Evolutionary conservation across 2,329 filamentous ascomycete species (phyloP).

Genomic region (Penicillium sp.): DNA sequence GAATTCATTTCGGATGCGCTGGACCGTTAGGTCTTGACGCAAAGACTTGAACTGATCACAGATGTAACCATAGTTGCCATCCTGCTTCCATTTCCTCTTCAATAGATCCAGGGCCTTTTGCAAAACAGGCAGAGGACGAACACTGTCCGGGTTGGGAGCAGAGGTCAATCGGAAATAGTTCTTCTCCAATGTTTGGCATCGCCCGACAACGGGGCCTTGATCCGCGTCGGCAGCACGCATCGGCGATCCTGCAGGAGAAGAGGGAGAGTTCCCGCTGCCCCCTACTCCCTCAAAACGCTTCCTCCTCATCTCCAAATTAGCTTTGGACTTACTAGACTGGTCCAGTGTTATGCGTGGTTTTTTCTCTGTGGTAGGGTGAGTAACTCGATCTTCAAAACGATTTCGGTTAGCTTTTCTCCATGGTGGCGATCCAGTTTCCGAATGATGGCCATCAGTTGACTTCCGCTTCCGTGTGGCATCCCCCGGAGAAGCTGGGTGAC

Average conservation of each 20-base stretch:
- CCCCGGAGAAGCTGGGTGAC: conserved; percentile 20
- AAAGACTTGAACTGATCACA: conserved; percentile 99
- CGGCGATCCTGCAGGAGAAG: conserved; percentile 42
- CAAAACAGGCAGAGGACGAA: conserved; percentile 72
- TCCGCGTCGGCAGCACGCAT: conserved; percentile 36
- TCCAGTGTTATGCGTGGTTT: conserved; percentile 44
- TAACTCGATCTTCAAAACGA: conserved; percentile 66
- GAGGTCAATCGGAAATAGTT: conserved; percentile 87
- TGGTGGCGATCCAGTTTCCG: conserved; percentile 52
- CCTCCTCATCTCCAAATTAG: conserved; percentile 76
- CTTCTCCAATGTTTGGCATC: conserved; percentile 78
- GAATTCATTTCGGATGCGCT: conserved; percentile 93
- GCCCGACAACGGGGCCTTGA: conserved; percentile 69
- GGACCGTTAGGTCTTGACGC: conserved; percentile 93
- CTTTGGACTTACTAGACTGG: conserved; percentile 77
- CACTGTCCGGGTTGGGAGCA: conserved; percentile 75
- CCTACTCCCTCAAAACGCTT: conserved; percentile 65
- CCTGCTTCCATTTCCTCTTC: conserved; percentile 87
- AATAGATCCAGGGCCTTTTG: conserved; percentile 77
- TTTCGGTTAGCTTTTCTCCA: conserved; percentile 65
- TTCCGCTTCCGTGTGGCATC: conserved; percentile 66
- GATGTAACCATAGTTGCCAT: conserved; percentile 92
- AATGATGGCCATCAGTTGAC: conserved; percentile 55
- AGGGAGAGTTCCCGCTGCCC: conserved; percentile 34
- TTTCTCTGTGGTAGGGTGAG: conserved; percentile 50